Evolutionary conservation across 2,329 filamentous ascomycete genomes (phyloP).

Genomic region (Aspergillus eucalypticola): DNA sequence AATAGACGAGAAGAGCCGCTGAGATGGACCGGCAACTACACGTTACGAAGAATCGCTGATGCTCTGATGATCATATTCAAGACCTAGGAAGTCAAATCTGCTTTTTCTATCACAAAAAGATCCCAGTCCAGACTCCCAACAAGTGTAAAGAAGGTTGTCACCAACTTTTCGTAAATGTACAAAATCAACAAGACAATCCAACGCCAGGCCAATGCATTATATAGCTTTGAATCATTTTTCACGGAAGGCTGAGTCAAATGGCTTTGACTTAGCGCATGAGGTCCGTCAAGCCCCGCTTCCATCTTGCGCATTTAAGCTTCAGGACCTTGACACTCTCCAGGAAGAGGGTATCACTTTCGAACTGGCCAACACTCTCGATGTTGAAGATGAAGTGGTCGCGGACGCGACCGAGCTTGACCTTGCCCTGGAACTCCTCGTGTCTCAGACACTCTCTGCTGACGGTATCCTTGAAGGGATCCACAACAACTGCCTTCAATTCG

Average conservation of each 20-base stretch:
- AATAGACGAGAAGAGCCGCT: slow-evolving; percentile 14
- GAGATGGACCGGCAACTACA: slow-evolving; percentile 13
- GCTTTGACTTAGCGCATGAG: slow-evolving; percentile 36
- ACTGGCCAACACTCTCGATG: slow-evolving; percentile 93
- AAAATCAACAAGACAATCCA: slow-evolving; percentile 35
- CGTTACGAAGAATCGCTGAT: slow-evolving; percentile 16
- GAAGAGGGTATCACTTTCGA: slow-evolving; percentile 90
- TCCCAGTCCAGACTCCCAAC: slow-evolving; percentile 35
- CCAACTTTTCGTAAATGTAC: slow-evolving; percentile 39
- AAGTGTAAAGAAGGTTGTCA: slow-evolving; percentile 32
- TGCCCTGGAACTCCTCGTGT: slow-evolving; percentile 89
- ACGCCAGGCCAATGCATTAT: slow-evolving; percentile 44
- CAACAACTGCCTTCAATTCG: slow-evolving; percentile 83
- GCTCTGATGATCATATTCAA: slow-evolving; percentile 18
- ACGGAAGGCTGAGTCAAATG: slow-evolving; percentile 7
- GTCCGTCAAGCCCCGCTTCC: slow-evolving; percentile 48
- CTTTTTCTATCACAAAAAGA: slow-evolving; percentile 31
- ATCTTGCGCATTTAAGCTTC: slow-evolving; percentile 72
- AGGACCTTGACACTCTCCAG: slow-evolving; percentile 82
- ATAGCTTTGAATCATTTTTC: slow-evolving; percentile 19
- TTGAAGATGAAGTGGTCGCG: slow-evolving; percentile 97
- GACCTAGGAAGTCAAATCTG: slow-evolving; percentile 24
- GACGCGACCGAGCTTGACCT: slow-evolving; percentile 87
- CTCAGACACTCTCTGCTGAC: slow-evolving; percentile 90
- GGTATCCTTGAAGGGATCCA: slow-evolving; percentile 87